Percentiles rank a stretch among this genome's conserved stretches.
Evolutionary conservation across 345 rosid genomes (phyloP).

Genomic region (Lumnitzera littorea): DNA sequence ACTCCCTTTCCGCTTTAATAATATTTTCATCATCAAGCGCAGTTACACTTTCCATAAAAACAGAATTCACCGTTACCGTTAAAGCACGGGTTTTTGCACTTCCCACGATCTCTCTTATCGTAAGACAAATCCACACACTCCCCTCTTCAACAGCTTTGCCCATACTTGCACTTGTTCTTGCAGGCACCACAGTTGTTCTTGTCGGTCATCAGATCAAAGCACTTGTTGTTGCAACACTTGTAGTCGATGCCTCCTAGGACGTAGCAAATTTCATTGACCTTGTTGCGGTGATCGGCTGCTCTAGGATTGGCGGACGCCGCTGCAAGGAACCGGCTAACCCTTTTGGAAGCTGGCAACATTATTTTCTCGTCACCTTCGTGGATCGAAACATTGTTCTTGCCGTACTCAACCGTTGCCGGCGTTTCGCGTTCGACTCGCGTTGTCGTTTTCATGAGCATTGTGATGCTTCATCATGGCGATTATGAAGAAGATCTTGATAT

Average conservation of each 20-base stretch:
- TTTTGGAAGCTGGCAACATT: conserved; percentile 20
- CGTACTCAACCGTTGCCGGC: neutral
- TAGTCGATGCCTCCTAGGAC: conserved; percentile 18
- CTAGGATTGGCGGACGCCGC: conserved; percentile 45
- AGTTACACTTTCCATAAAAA: conserved; percentile 69
- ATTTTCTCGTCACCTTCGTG: conserved; percentile 1
- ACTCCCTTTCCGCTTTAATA: no score
- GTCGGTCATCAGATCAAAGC: conserved; percentile 41
- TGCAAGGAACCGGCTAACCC: conserved; percentile 51
- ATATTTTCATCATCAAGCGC: conserved; percentile 23
- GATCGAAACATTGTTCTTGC: neutral
- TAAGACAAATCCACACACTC: conserved; percentile 42
- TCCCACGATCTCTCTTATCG: conserved; percentile 75
- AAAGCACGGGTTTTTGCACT: conserved; percentile 52
- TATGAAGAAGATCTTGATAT: conserved; percentile 28
- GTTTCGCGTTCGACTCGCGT: conserved; percentile 3
- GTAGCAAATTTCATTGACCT: conserved; percentile 33
- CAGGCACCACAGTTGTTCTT: conserved; percentile 65
- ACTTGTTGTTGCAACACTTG: conserved; percentile 77
- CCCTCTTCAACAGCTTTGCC: conserved; percentile 60
- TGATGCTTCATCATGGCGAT: conserved; percentile 36
- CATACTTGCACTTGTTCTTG: conserved; percentile 58
- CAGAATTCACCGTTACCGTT: conserved; percentile 27
- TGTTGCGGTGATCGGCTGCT: conserved; percentile 65
- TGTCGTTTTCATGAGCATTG: conserved; percentile 20